phyloP scores from a whole-genome alignment of 116 monocot genomes.

The Cymodocea nodosa region DNA sequence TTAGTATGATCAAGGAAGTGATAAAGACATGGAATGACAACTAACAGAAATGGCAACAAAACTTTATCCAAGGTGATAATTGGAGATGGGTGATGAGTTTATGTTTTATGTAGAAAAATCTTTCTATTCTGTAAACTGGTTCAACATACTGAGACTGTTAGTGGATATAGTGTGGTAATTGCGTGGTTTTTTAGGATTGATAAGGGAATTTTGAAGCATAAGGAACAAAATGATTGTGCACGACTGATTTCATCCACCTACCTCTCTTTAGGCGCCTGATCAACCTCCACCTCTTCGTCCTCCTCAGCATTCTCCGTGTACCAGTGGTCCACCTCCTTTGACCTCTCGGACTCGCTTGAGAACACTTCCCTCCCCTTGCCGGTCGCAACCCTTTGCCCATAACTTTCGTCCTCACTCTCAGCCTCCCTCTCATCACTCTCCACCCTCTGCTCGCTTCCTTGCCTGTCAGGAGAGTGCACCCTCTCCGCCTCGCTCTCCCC shows the following conservation, averaged over 20 bases:
- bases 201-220: too few relatives aligned
- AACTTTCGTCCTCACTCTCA: slow-evolving; percentile 41
- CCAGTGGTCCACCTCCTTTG: slow-evolving; percentile 8
- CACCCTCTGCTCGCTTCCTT: slow-evolving; percentile 42
- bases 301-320: slow-evolving; percentile 56
- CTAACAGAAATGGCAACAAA: too few relatives aligned
- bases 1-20: too few relatives aligned
- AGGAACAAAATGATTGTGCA: too few relatives aligned
- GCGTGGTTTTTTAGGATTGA: too few relatives aligned
- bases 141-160: too few relatives aligned
- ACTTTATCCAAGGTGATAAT: too few relatives aligned
- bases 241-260: slow-evolving; percentile 2
- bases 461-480: slow-evolving; percentile 60
- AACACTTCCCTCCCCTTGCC: slow-evolving; percentile 68
- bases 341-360: slow-evolving; percentile 56
- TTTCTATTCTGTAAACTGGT: too few relatives aligned
- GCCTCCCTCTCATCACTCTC: slow-evolving; percentile 57
- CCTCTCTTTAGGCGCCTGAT: slow-evolving; percentile 42
- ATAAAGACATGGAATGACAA: too few relatives aligned
- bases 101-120: too few relatives aligned
- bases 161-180: too few relatives aligned
- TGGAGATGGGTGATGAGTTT: too few relatives aligned
- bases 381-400: slow-evolving; percentile 61
- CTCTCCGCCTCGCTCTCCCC: slow-evolving; percentile 86
- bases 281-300: slow-evolving; percentile 49